Percentiles rank a stretch among this genome's conserved stretches.
phyloP scores from a whole-genome alignment of 176 grass and related monocot species.

The Panicum miliaceum region DNA sequence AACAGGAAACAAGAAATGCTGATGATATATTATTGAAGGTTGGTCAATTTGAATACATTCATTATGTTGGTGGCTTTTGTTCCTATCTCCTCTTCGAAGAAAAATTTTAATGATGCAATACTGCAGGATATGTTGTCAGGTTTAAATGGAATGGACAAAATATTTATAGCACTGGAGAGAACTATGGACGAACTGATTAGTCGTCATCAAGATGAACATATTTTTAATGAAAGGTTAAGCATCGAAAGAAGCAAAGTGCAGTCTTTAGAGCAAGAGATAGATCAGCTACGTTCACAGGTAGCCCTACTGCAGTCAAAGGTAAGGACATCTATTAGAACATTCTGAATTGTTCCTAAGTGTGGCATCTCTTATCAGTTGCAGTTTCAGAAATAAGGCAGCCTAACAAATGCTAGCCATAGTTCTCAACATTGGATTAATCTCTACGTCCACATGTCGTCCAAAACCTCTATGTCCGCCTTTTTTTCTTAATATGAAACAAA shows the following conservation, averaged over 20 bases:
- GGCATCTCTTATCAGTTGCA: background rate
- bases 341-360: slow-evolving; percentile 5
- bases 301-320: slow-evolving; percentile 90
- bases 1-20: slow-evolving; percentile 49
- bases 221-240: slow-evolving; percentile 73
- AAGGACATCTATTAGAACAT: background rate
- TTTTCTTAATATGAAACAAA: background rate
- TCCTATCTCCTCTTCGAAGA: slow-evolving; percentile 2
- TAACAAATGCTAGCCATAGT: background rate
- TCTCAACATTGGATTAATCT: slow-evolving; percentile 1
- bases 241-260: slow-evolving; percentile 66
- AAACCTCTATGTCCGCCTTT: background rate
- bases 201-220: slow-evolving; percentile 46
- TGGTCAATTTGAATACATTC: slow-evolving; percentile 15
- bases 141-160: slow-evolving; percentile 57
- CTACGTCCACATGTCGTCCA: background rate
- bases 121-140: slow-evolving; percentile 70
- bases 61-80: slow-evolving; percentile 29
- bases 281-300: slow-evolving; percentile 70
- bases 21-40: slow-evolving; percentile 66
- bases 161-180: slow-evolving; percentile 60
- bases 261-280: slow-evolving; percentile 83
- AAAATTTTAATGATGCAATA: background rate
- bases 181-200: slow-evolving; percentile 65
- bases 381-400: background rate